Evolutionary conservation across 2,329 filamentous ascomycete genomes (phyloP).

Genomic region (Escovopsis weberi): DNA sequence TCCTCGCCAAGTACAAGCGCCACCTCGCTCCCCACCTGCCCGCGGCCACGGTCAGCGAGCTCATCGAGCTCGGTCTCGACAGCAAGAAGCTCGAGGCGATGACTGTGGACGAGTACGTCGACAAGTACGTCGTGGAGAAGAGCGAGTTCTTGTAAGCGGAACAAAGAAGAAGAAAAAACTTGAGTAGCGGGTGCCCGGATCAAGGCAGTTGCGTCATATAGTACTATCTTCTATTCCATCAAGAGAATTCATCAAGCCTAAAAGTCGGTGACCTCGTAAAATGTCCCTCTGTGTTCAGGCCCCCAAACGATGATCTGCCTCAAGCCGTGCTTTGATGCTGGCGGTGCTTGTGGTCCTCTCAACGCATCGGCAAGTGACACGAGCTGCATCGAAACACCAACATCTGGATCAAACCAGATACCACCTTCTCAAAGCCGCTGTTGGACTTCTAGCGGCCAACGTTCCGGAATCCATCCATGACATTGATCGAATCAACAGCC

Average conservation of each 20-base stretch:
- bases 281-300: no score
- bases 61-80: constrained; percentile 69
- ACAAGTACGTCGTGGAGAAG: constrained; percentile 55
- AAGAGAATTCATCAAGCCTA: no score
- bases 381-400: background rate
- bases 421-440: no score
- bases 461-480: no score
- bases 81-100: constrained; percentile 60
- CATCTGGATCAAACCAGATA: background rate
- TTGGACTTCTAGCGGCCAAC: no score
- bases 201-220: background rate
- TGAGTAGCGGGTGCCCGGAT: no score
- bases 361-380: no score
- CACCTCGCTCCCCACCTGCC: constrained; percentile 77
- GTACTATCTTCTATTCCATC: background rate
- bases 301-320: no score
- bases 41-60: constrained; percentile 61
- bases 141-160: constrained; percentile 36
- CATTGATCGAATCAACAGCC: no score
- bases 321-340: no score
- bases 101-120: constrained; percentile 85
- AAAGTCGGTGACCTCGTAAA: no score
- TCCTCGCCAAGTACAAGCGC: constrained; percentile 87
- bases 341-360: no score
- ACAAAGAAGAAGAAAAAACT: background rate